phyloP scores from a whole-genome alignment of 495 filamentous ascomycete genomes.

The Aspergillus steynii region DNA sequence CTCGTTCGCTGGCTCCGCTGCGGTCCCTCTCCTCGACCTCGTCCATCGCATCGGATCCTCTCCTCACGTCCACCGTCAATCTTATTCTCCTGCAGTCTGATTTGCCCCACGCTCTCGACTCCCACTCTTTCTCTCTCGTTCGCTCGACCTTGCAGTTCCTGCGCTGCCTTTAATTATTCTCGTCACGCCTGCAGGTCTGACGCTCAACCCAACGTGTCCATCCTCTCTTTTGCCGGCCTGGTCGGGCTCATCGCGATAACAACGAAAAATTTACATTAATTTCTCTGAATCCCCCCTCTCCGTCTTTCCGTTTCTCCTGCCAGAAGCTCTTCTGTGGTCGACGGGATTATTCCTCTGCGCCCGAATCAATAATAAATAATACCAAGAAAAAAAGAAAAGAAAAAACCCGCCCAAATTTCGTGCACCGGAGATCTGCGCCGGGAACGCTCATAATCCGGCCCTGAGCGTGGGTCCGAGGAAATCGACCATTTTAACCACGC shows the following conservation, averaged over 20 bases:
- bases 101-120: neutral
- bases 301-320: neutral
- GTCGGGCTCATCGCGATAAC: neutral
- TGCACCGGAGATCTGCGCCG: slow-evolving; percentile 26
- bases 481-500: slow-evolving; percentile 14
- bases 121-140: neutral
- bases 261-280: neutral
- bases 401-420: slow-evolving; percentile 6
- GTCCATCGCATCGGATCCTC: neutral
- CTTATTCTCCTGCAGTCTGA: neutral
- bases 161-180: neutral
- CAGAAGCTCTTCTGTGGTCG: neutral
- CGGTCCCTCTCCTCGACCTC: neutral
- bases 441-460: slow-evolving; percentile 29
- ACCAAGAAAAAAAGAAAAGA: neutral
- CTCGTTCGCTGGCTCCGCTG: too few species aligned
- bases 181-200: slow-evolving; percentile 6
- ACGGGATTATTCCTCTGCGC: neutral
- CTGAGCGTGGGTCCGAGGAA: slow-evolving; percentile 35
- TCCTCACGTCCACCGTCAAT: slow-evolving; percentile 1
- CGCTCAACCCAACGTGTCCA: slow-evolving; percentile 7
- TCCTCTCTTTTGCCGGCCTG: neutral
- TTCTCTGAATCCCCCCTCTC: neutral
- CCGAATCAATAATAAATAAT: neutral
- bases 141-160: neutral